phyloP scores from a whole-genome alignment of 73 alveolate genomes.

The Durusdinium trenchii region DNA sequence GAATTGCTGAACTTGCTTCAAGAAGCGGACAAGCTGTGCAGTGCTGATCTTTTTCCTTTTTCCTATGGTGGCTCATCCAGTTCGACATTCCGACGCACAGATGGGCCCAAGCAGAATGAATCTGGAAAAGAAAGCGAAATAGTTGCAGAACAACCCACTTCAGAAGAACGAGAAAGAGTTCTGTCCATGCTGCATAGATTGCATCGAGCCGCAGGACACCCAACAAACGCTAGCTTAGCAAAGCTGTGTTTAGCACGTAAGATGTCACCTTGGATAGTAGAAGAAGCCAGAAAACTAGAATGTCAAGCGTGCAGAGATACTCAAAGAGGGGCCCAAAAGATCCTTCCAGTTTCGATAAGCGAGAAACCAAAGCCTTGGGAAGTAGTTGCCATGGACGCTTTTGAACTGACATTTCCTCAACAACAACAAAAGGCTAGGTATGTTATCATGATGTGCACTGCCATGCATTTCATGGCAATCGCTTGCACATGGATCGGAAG shows the following conservation, averaged over 20 bases:
- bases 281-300: not conserved
- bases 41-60: no score
- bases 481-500: not conserved
- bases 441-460: not conserved
- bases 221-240: not conserved
- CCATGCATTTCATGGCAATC: not conserved
- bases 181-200: not conserved
- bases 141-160: no score
- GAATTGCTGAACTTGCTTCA: not conserved
- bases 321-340: not conserved
- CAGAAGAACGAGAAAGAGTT: not conserved
- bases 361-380: not conserved
- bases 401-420: not conserved
- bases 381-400: not conserved
- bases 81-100: no score
- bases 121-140: no score
- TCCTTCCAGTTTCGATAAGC: not conserved
- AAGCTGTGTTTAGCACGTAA: conserved; percentile 10
- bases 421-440: not conserved
- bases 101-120: no score
- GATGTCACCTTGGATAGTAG: not conserved
- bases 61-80: no score
- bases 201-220: conserved; percentile 65
- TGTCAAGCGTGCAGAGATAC: conserved; percentile 6
- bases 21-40: not conserved